Evolutionary conservation across 2,329 filamentous ascomycete species (phyloP), one percentile per base, ranked within the genome.

Genomic region (Calonectria henricotiae): DNA sequence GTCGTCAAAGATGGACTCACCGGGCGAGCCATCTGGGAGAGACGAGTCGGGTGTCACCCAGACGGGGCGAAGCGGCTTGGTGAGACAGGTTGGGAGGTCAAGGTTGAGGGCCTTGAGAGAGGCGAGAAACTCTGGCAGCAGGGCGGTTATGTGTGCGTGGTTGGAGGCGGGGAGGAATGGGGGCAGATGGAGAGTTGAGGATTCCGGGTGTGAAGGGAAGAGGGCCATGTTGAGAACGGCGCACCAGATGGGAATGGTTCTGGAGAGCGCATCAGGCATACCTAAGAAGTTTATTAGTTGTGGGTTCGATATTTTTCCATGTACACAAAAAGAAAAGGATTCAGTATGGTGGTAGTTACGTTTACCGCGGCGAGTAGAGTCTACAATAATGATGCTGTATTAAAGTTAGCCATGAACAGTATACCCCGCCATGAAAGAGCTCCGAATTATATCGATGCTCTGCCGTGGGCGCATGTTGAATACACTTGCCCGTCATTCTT

Each of bases 241-340:
- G 82, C 93, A 95, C 96, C 96, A 99, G 72, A 98, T 93, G 2
- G 96, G 96, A 30, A 98, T 87, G 0, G 96, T 98, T 82, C 98
- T 98, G 76, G 93, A 94, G 20, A 99, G 87, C 17, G 96, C 95
- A 83, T 99, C 96, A 0, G 96, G 96, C 91, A 98, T 97, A 76
- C 89, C 91, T 92, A 73, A 20, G 35, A 62, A 13, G 41, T 64
- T 65, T 70, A 51, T 68, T 41, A 49, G 55, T 37, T 30, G 25
- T 54, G 25, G 60, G 8, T 9, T 30, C 60, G 25, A 25, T 32
- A 62, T 20, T 20, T 20, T 20, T 20, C 20, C 20, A 20, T 20
- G 27, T 30, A 30, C 27, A 30, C 7, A 4, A 30, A 30, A 4
- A 35, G 13, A 30, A 5, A 23, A 7, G 12, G 2, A 15, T n/a